Conservation (phyloP, 179 eudicot species). For the Vitellaria paradoxa region DNA sequence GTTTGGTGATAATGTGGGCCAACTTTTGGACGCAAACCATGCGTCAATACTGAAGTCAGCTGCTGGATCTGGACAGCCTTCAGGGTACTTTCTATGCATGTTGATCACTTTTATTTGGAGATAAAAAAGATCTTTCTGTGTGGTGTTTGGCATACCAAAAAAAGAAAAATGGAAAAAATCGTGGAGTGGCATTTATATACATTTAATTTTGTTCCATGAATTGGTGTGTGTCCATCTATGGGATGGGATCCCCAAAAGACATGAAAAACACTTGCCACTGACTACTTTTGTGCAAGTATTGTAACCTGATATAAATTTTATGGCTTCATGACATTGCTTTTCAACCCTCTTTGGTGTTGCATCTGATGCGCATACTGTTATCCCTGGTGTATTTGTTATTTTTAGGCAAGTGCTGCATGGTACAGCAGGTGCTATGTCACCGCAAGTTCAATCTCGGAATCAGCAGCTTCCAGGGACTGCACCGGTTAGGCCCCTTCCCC, state of each 20-base stretch:
- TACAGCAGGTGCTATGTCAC: constrained; percentile 78
- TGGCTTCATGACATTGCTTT: not conserved
- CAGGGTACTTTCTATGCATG: constrained; percentile 50
- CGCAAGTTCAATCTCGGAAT: constrained; percentile 78
- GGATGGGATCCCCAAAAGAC: not conserved
- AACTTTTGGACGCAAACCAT: constrained; percentile 80
- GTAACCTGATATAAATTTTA: not conserved
- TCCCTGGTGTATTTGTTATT: not conserved
- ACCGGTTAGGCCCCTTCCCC: constrained; percentile 46
- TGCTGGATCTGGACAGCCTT: constrained; percentile 67
- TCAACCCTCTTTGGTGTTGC: constrained; percentile 8
- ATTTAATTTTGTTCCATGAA: not conserved
- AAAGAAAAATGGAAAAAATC: not conserved
- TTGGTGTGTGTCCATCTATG: not conserved
- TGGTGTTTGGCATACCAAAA: not conserved
- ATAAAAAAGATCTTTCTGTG: not conserved
- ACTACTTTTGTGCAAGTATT: not conserved
- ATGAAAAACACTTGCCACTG: not conserved
- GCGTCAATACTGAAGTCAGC: constrained; percentile 70
- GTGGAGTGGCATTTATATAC: not conserved
- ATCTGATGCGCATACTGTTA: constrained; percentile 4
- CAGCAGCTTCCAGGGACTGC: constrained; percentile 78
- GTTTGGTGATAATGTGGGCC: constrained; percentile 79
- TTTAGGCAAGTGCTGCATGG: constrained; percentile 94
- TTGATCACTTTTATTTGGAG: not conserved